phyloP scores from a whole-genome alignment of 1,284 basidiomycete genomes.

The Microbotryomycetes sp. region DNA sequence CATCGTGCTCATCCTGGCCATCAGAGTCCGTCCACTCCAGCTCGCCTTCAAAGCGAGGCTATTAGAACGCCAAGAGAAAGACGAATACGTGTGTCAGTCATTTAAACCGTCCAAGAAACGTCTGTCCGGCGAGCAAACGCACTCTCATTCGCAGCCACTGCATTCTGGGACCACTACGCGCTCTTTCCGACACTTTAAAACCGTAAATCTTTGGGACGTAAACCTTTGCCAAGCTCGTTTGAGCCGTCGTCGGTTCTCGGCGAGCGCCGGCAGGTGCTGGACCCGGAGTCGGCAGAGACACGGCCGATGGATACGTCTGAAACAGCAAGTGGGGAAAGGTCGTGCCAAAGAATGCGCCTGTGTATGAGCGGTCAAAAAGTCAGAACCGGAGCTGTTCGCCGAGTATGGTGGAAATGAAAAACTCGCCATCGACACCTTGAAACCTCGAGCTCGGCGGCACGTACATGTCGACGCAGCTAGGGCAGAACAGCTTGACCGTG shows the following conservation, averaged over 20 bases:
- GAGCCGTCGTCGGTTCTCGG: constrained; percentile 26
- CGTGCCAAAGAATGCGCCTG: constrained; percentile 97
- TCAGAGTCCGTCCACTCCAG: constrained; percentile 25
- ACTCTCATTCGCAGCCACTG: constrained; percentile 81
- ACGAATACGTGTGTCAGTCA: background rate
- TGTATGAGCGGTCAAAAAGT: constrained; percentile 2
- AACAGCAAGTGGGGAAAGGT: constrained; percentile 97
- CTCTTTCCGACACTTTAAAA: constrained; percentile 51
- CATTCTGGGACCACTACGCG: constrained; percentile 89
- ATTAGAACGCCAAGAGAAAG: background rate
- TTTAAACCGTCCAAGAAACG: background rate
- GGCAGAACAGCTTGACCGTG: constrained; percentile 97
- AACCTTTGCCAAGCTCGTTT: constrained; percentile 65
- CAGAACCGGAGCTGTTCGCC: constrained; percentile 3
- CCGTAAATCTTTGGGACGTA: constrained; percentile 92
- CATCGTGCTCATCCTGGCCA: background rate
- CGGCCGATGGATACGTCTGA: constrained; percentile 62
- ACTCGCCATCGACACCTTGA: constrained; percentile 86
- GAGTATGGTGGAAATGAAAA: background rate
- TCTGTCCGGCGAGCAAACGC: constrained; percentile 42
- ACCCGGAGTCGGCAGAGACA: constrained; percentile 6
- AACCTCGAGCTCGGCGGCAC: constrained; percentile 90
- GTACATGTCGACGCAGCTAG: constrained; percentile 97
- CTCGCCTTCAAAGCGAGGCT: constrained; percentile 28
- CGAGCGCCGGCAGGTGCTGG: constrained; percentile 10